Percentiles rank a stretch among this genome's conserved stretches.
These are phyloP conservation scores for Acanthamoeba castellanii DNA, from an alignment of 208 protist species.

Conservation along the genomic window DNA sequence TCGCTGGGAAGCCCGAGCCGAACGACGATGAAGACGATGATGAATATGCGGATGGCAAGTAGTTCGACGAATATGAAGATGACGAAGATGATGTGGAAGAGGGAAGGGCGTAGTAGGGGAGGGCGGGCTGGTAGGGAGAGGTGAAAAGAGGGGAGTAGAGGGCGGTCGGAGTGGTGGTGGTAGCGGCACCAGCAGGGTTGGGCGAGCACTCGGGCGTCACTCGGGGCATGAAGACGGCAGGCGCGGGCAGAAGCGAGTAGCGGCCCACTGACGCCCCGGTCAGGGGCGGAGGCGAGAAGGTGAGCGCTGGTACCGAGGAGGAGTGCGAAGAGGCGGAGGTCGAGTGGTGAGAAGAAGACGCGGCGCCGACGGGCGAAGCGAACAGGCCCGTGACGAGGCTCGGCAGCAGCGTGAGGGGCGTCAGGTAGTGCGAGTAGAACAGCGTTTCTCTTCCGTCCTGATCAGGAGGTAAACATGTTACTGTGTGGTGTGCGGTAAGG, in stretches of 20 bases:
- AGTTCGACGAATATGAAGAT: neutral
- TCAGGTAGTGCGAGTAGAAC: slow-evolving; percentile 38
- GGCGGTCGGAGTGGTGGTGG: neutral
- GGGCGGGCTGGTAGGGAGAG: neutral
- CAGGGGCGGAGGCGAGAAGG: slow-evolving; percentile 14
- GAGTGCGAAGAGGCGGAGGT: neutral
- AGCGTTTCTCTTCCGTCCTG: neutral
- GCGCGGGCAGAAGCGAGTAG: neutral
- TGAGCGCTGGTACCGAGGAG: neutral
- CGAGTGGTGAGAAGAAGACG: neutral
- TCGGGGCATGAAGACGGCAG: neutral
- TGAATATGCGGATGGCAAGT: neutral
- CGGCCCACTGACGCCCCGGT: too few relatives aligned
- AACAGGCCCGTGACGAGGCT: neutral
- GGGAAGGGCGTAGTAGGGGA: slow-evolving; percentile 1
- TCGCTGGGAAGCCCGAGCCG: neutral
- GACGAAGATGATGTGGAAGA: neutral
- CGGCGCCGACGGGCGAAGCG: neutral
- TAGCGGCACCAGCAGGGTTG: neutral
- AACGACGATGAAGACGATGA: neutral
- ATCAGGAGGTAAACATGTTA: neutral
- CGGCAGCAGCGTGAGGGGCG: slow-evolving; percentile 5
- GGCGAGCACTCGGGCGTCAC: slow-evolving; percentile 25
- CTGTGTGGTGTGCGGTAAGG: neutral
- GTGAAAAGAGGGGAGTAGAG: neutral